Evolutionary conservation across 345 rosid genomes (phyloP).

Genomic region (Salix caprea): DNA sequence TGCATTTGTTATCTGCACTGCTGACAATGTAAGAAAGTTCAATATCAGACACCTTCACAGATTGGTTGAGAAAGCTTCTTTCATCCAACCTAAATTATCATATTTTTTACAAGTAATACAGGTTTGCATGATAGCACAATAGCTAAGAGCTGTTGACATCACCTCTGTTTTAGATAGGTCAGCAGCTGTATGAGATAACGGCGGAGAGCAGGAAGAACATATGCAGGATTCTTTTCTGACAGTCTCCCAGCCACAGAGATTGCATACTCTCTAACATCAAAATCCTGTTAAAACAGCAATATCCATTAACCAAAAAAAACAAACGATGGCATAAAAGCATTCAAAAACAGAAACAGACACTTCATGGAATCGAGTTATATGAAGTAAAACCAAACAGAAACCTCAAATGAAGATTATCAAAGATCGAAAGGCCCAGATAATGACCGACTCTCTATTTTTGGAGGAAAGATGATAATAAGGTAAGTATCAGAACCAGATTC

Average conservation of each 20-base stretch:
- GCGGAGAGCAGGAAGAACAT: constrained; percentile 99
- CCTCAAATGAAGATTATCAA: constrained; percentile 4
- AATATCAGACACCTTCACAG: constrained; percentile 21
- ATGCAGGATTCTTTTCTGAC: constrained; percentile 97
- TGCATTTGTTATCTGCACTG: constrained; percentile 98
- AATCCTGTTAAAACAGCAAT: constrained; percentile 56
- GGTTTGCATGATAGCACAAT: not conserved
- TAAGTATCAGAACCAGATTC: not conserved
- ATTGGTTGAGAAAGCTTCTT: not conserved
- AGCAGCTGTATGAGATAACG: constrained; percentile 95
- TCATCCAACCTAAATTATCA: not conserved
- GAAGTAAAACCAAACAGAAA: not conserved
- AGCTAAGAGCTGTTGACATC: constrained; percentile 14
- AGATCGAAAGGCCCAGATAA: not conserved
- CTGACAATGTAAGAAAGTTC: constrained; percentile 44
- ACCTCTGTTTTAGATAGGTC: constrained; percentile 96
- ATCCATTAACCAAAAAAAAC: not conserved
- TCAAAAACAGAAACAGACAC: not conserved
- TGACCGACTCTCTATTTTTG: not conserved
- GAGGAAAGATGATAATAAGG: not conserved
- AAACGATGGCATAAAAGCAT: not conserved
- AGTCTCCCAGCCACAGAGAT: constrained; percentile 93
- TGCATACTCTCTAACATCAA: constrained; percentile 89
- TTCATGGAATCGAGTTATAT: not conserved
- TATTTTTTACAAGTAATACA: not conserved